Conservation (phyloP, 441 rosid genomes). For the Pelargonium fulgidum region DNA sequence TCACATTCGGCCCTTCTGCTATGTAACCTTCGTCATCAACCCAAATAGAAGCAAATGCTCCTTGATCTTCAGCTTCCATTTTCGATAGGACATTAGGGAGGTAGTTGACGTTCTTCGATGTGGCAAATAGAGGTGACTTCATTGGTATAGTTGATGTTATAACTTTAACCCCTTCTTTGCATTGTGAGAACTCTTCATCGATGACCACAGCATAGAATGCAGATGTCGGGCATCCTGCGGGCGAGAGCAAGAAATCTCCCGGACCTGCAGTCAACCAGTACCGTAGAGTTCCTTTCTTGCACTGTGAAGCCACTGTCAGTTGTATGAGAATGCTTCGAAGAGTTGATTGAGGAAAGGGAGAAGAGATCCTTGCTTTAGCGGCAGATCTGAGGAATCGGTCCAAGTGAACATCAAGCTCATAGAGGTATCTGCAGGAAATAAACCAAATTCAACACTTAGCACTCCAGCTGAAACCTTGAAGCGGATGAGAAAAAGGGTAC, state of each 20-base stretch:
- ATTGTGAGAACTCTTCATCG: constrained; percentile 39
- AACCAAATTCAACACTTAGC: not conserved
- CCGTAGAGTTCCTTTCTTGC: constrained; percentile 54
- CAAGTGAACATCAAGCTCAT: constrained; percentile 58
- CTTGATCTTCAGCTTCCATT: constrained; percentile 66
- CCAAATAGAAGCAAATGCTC: constrained; percentile 58
- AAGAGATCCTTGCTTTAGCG: constrained; percentile 41
- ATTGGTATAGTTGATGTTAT: constrained; percentile 53
- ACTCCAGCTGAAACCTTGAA: too few species aligned
- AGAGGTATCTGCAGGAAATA: constrained; percentile 37
- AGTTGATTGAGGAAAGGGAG: constrained; percentile 56
- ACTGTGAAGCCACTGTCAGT: constrained; percentile 42
- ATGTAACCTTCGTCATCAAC: constrained; percentile 50
- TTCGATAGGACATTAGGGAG: constrained; percentile 52
- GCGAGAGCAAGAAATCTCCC: constrained; percentile 58
- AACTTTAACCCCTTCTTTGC: constrained; percentile 51
- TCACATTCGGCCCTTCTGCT: constrained; percentile 66
- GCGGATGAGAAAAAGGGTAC: too few species aligned
- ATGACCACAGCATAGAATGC: constrained; percentile 67
- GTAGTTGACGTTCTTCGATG: constrained; percentile 56
- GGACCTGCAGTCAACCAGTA: constrained; percentile 65
- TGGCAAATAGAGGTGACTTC: constrained; percentile 46
- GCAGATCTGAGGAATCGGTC: constrained; percentile 61
- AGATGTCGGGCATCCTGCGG: constrained; percentile 43
- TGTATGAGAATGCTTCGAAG: constrained; percentile 58